A percentile compares a stretch with the other conserved stretches of the same genome.
Evolutionary conservation across 305 asterid genomes (phyloP).

Genomic region (Fraxinus sp.): DNA sequence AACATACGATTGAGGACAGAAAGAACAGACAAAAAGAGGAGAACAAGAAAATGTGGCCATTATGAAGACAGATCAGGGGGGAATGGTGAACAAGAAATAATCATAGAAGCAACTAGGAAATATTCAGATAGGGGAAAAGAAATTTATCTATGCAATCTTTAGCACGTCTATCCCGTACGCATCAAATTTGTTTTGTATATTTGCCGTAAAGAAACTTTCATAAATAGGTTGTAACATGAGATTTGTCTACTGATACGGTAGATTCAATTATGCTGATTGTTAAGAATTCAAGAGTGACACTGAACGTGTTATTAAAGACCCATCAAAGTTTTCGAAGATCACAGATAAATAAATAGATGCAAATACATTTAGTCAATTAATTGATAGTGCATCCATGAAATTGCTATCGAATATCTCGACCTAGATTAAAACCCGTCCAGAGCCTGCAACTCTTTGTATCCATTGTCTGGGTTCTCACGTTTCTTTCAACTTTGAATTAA

Average conservation of each 20-base stretch:
- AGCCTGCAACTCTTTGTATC: slow-evolving; percentile 1
- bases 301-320: neutral
- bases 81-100: neutral
- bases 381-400: neutral
- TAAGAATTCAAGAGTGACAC: neutral
- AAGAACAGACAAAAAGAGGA: slow-evolving; percentile 24
- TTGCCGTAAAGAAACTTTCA: neutral
- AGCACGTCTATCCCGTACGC: neutral
- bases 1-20: neutral
- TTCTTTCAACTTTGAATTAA: neutral
- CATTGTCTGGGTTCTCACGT: neutral
- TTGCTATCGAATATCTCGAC: neutral
- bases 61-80: neutral
- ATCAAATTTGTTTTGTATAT: neutral
- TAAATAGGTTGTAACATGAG: neutral
- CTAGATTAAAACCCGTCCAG: neutral
- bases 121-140: neutral
- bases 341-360: neutral
- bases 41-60: slow-evolving; percentile 21
- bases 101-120: neutral
- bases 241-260: neutral
- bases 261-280: neutral
- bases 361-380: neutral
- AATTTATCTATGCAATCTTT: neutral
- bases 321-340: neutral